These are phyloP conservation scores for Trichothecium roseum DNA, from an alignment of 2,329 filamentous ascomycete genomes.

Conservation along the genomic window DNA sequence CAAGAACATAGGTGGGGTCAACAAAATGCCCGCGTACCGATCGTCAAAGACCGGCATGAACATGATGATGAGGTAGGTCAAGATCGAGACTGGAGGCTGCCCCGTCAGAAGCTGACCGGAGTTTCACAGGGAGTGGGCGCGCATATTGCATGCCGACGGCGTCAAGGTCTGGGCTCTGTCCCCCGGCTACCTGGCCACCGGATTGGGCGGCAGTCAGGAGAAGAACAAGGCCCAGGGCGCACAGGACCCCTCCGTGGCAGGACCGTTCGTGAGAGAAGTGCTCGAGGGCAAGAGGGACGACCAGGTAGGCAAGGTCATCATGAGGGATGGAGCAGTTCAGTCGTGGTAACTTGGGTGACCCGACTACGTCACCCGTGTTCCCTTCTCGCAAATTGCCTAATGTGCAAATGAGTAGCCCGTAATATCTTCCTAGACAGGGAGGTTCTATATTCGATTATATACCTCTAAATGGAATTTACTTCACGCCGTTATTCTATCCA, in stretches of 20 bases:
- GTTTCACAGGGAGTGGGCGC: neutral
- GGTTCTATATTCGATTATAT: no score
- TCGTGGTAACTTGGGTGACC: no score
- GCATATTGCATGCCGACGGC: slow-evolving; percentile 17
- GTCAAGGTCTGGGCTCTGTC: slow-evolving; percentile 34
- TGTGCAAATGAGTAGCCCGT: no score
- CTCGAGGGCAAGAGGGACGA: slow-evolving; percentile 24
- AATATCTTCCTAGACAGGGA: no score
- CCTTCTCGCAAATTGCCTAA: no score
- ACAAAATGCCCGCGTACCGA: slow-evolving; percentile 7
- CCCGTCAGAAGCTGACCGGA: no score
- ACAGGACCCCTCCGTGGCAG: slow-evolving; percentile 19
- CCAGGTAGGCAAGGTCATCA: slow-evolving; percentile 21
- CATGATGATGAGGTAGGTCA: slow-evolving; percentile 6
- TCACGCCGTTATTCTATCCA: no score
- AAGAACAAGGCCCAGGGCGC: slow-evolving; percentile 10
- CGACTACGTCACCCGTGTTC: no score
- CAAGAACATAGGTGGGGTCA: slow-evolving; percentile 16
- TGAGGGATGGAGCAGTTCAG: slow-evolving; percentile 7
- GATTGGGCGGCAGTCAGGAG: slow-evolving; percentile 18
- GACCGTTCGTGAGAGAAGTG: slow-evolving; percentile 21
- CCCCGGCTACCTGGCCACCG: slow-evolving; percentile 34
- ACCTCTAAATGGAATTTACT: no score
- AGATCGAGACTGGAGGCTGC: no score
- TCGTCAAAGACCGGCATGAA: slow-evolving; percentile 7